phyloP scores from a whole-genome alignment of 192 early-diverging fungal species.

The Fimicolochytrium jonesii region DNA sequence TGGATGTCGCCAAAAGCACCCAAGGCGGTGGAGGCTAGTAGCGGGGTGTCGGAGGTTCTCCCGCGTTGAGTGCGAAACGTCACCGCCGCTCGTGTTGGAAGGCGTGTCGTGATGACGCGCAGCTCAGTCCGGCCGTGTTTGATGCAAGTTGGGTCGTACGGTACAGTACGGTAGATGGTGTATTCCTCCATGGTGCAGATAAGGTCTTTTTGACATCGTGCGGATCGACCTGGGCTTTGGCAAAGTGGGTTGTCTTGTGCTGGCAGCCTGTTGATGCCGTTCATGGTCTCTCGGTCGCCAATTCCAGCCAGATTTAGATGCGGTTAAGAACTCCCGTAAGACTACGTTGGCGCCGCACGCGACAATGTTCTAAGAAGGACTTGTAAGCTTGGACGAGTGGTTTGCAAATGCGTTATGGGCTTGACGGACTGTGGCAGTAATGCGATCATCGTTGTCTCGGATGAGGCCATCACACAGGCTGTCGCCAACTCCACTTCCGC shows the following conservation, averaged over 20 bases:
- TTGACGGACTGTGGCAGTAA: slow-evolving; percentile 9
- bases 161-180: too few species aligned
- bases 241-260: slow-evolving; percentile 14
- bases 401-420: slow-evolving; percentile 18
- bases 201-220: slow-evolving; percentile 11
- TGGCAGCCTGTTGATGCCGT: not conserved
- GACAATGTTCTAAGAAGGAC: too few species aligned
- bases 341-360: too few species aligned
- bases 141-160: too few species aligned
- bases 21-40: too few species aligned
- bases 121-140: too few species aligned
- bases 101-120: too few species aligned
- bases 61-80: too few species aligned
- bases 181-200: slow-evolving; percentile 24
- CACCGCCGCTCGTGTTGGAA: too few species aligned
- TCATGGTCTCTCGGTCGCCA: not conserved
- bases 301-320: slow-evolving; percentile 7
- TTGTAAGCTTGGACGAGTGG: slow-evolving; percentile 7
- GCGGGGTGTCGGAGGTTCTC: too few species aligned
- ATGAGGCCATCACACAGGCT: not conserved
- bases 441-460: not conserved
- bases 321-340: slow-evolving; percentile 16
- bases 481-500: not conserved
- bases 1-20: too few species aligned
- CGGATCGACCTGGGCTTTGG: slow-evolving; percentile 17